phyloP scores from a whole-genome alignment of 1,284 basidiomycete species.

The Ustilago tritici region DNA sequence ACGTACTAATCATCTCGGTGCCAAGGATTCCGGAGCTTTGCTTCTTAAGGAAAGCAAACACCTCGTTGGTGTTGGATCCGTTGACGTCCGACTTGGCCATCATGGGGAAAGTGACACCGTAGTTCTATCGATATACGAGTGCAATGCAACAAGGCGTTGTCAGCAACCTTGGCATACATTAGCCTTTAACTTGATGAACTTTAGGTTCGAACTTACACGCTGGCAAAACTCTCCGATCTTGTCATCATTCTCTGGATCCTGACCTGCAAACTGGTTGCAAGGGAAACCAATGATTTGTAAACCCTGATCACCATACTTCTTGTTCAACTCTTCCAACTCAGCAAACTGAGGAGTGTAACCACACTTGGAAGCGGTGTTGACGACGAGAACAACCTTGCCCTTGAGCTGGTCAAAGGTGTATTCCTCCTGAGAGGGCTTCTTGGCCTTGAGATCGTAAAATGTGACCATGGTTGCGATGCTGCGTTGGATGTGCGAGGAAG shows the following conservation, averaged over 20 bases:
- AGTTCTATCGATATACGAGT: conserved; percentile 52
- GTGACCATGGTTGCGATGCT: conserved; percentile 54
- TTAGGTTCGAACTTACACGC: conserved; percentile 43
- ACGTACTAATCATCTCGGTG: conserved; percentile 76
- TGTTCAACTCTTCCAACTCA: conserved; percentile 84
- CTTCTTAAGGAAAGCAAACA: conserved; percentile 86
- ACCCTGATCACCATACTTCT: conserved; percentile 83
- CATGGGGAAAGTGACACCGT: conserved; percentile 68
- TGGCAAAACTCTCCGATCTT: conserved; percentile 63
- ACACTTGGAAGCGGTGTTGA: conserved; percentile 74
- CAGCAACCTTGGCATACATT: not conserved
- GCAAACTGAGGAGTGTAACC: conserved; percentile 84
- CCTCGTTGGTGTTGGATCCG: conserved; percentile 80
- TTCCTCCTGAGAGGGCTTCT: conserved; percentile 54
- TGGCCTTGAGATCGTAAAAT: conserved; percentile 68
- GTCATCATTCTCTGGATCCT: conserved; percentile 66
- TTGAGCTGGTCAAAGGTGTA: conserved; percentile 70
- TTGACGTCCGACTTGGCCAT: conserved; percentile 79
- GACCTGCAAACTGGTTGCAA: conserved; percentile 81
- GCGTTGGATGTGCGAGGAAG: not conserved
- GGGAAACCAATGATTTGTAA: conserved; percentile 88
- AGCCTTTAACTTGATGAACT: too few relatives aligned
- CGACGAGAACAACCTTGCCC: conserved; percentile 73
- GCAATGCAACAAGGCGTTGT: not conserved
- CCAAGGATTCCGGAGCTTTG: conserved; percentile 81